Conservation (phyloP, 1,139 yeast species). For the Suhomyces guaymorum region DNA sequence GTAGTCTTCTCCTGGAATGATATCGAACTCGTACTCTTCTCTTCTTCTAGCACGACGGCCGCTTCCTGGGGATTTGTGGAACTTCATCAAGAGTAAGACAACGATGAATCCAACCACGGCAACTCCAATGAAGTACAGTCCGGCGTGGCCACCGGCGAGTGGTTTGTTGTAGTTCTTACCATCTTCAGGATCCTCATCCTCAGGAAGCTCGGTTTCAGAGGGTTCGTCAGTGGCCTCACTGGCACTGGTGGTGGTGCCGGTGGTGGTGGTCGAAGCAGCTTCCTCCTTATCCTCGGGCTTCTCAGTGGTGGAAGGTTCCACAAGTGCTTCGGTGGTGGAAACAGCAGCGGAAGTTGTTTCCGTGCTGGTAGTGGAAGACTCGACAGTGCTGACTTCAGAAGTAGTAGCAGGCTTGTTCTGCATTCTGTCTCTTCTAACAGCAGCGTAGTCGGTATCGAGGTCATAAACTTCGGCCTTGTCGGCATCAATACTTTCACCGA, state of each 20-base stretch:
- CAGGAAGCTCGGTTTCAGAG: constrained; percentile 13
- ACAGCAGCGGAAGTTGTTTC: constrained; percentile 8
- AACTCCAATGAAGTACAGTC: constrained; percentile 60
- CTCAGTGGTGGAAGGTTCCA: constrained; percentile 8
- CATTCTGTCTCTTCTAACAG: constrained; percentile 34
- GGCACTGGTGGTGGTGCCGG: not conserved
- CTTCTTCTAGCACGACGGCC: constrained; percentile 58
- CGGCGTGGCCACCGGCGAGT: constrained; percentile 42
- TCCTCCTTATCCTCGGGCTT: constrained; percentile 3
- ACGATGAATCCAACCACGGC: constrained; percentile 61
- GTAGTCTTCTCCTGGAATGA: constrained; percentile 69
- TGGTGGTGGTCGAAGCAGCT: not conserved
- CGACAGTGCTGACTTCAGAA: too few species aligned
- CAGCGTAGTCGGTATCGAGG: constrained; percentile 43
- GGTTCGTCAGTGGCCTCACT: constrained; percentile 1
- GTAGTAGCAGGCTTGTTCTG: constrained; percentile 13
- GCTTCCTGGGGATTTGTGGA: constrained; percentile 51
- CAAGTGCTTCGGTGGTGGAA: constrained; percentile 4
- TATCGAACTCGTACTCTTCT: constrained; percentile 77
- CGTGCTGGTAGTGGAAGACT: constrained; percentile 6
- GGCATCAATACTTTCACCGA: constrained; percentile 76
- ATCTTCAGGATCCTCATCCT: constrained; percentile 20
- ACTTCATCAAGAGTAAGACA: constrained; percentile 53
- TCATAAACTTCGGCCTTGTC: constrained; percentile 54
- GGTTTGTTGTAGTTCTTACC: constrained; percentile 22